Base-by-base conservation (phyloP, 1,284 basidiomycete genomes). In the Papiliotrema fonsecae region DNA sequence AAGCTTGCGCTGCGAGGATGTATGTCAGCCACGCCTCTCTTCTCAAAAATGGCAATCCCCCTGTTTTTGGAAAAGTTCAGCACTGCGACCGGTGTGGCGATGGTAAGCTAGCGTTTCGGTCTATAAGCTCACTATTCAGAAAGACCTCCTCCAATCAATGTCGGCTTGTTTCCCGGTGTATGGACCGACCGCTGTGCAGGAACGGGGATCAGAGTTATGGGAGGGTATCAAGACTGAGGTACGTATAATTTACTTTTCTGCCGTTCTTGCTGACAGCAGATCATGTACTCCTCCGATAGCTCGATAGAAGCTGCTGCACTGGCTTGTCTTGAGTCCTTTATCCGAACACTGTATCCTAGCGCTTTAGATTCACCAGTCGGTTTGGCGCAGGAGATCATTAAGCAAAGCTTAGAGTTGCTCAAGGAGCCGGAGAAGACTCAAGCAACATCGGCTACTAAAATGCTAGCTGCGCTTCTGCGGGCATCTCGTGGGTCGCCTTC, bases 51-150 rank as follows among this genome's bases (percentile, higher is more conserved):
- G 53, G 92, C 90, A 1, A 81, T 96, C 35, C 87, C 90, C 0
- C 76, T 97, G 1, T 90, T 97, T 62, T 72, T 97, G 28, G 96
- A 98, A 62, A 99, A 98, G 74, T 80, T 98, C 44, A 79, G 82
- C 4, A 87, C 89, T 1, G 86, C 87, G 2, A 84, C 88, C 2
- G 86, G 89, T 3, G 74, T 78, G 0, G 87, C 87, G 10, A 98
- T 97, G 82, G 90, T 88, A 41, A 13, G 65, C 56, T 25, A n/a
- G n/a, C n/a, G n/a, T n/a, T n/a, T n/a, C n/a, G n/a, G n/a, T n/a
- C n/a, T n/a, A n/a, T n/a, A n/a, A n/a, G n/a, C n/a, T n/a, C n/a
- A n/a, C n/a, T n/a, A n/a, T 11, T 16, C 25, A 93, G 89, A 81
- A 82, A 61, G 91, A 96, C 64, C 84, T 87, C 0, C 76, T 96